Base-by-base conservation (phyloP, 2,329 filamentous ascomycete genomes). In the Diaporthe citriasiana region DNA sequence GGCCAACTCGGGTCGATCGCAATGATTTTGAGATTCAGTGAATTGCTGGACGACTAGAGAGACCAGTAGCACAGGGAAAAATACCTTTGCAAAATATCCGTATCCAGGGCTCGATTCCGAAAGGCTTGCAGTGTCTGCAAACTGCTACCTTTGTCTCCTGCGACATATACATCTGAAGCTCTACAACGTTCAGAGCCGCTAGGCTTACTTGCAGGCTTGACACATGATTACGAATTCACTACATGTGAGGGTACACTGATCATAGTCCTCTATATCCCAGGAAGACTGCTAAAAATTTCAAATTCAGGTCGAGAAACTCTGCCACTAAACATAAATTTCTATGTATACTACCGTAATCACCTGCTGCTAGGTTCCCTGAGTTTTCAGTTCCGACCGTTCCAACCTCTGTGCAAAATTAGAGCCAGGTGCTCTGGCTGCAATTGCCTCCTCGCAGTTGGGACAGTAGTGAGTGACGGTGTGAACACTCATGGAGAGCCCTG, bases 381-480 rank as follows among this genome's bases (percentile, higher is more conserved):
- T 35, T 27, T 25, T 50, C 17, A 33, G 2, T 10, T 50, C 60
- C 27, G 60, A 50, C 45, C 22, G 27, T 57, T 57, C 53, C 27
- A 50, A 30, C 27, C 27, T n/a, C 68, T 25, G 45, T 5, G 38
- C 38, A 13, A 33, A 27, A 6, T 22, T 42, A 25, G 25, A 22
- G 40, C 30, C 53, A 27, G 53, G 68, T 38, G 7, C 30, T 8
- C 53, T 70, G 17, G 15, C 51, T 4, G 66, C 66, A 4, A 70
- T 47, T n/a, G 51, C 40, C 68, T 57, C 25, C 25, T 57, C 40
- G 22, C 68, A 57, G 27, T 22, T 30, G 13, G 68, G 35, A 38
- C 53, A 70, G 19, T 35, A 50, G 51, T 59, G 27, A 22, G 68
- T 70, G 27, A 13, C 33, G 66, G 68, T 56, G 27, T 57, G 53